These are phyloP conservation scores for Taphrina communis DNA, from an alignment of 1,139 yeast genomes.

Conservation along the genomic window DNA sequence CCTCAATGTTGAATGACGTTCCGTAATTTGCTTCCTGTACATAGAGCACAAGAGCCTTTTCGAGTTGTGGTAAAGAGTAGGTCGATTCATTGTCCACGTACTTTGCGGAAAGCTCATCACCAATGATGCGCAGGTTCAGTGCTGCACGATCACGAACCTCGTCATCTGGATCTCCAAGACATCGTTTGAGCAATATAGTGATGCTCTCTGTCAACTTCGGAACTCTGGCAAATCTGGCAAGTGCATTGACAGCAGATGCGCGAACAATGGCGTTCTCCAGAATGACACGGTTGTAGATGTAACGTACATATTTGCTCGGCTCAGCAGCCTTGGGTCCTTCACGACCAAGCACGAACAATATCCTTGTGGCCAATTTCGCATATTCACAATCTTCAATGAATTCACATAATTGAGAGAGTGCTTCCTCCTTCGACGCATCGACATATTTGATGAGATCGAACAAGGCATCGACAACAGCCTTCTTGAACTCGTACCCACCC, in stretches of 20 bases:
- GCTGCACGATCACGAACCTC: conserved; percentile 99
- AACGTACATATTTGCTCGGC: conserved; percentile 92
- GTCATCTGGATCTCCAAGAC: conserved; percentile 87
- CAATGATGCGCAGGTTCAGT: conserved; percentile 73
- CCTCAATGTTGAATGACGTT: conserved; percentile 71
- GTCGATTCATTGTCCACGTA: conserved; percentile 63
- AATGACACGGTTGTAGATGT: conserved; percentile 94
- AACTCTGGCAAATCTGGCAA: conserved; percentile 84
- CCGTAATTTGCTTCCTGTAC: conserved; percentile 67
- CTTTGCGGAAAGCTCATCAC: conserved; percentile 57
- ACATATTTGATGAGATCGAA: conserved; percentile 87
- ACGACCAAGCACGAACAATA: conserved; percentile 86
- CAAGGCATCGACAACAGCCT: conserved; percentile 86
- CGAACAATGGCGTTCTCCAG: conserved; percentile 93
- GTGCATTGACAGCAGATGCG: conserved; percentile 92
- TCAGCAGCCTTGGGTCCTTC: conserved; percentile 89
- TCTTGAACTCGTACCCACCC: conserved; percentile 80
- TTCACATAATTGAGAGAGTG: conserved; percentile 89
- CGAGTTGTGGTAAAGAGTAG: conserved; percentile 78
- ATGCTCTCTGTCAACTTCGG: conserved; percentile 61
- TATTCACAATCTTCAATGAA: conserved; percentile 98
- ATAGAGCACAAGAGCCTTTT: conserved; percentile 74
- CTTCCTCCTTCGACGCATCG: conserved; percentile 81
- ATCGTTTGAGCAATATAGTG: conserved; percentile 75
- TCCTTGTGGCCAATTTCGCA: conserved; percentile 89